Evolutionary conservation across 345 rosid species (phyloP).

Genomic region (Aquilaria malaccensis): DNA sequence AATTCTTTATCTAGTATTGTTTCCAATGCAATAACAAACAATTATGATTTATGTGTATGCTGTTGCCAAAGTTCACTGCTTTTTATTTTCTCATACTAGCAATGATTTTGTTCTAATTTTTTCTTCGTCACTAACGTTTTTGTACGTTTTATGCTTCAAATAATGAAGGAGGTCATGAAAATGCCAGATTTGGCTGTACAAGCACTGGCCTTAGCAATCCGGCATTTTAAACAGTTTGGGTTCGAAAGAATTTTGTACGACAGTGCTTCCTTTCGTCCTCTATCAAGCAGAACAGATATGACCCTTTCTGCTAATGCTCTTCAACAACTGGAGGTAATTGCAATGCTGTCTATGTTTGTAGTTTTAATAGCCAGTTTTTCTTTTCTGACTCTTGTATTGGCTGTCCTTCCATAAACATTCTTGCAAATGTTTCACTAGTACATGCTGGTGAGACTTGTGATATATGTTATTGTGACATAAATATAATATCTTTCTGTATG

Average conservation of each 20-base stretch:
- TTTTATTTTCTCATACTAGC: background rate
- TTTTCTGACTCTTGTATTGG: background rate
- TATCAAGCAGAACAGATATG: constrained; percentile 72
- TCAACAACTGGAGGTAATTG: constrained; percentile 84
- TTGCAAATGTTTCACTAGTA: constrained; percentile 1
- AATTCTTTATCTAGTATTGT: background rate
- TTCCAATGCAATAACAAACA: background rate
- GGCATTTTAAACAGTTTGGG: constrained; percentile 89
- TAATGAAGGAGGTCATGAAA: constrained; percentile 51
- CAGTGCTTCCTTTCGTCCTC: constrained; percentile 66
- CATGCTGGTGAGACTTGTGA: background rate
- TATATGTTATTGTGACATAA: too few relatives aligned
- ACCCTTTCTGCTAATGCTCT: constrained; percentile 77
- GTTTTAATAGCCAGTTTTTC: constrained; percentile 3
- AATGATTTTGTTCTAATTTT: background rate
- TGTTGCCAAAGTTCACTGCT: background rate
- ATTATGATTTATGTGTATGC: background rate
- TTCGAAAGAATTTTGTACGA: constrained; percentile 68
- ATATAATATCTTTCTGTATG: too few relatives aligned
- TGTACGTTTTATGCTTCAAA: constrained; percentile 6
- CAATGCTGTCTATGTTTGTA: background rate
- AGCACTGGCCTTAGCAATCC: constrained; percentile 63
- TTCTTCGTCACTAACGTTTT: constrained; percentile 2
- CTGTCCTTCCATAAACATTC: background rate
- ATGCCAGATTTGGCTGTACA: constrained; percentile 86